phyloP scores from a whole-genome alignment of 352 stramenopile species.

The Phytophthora chlamydospora region DNA sequence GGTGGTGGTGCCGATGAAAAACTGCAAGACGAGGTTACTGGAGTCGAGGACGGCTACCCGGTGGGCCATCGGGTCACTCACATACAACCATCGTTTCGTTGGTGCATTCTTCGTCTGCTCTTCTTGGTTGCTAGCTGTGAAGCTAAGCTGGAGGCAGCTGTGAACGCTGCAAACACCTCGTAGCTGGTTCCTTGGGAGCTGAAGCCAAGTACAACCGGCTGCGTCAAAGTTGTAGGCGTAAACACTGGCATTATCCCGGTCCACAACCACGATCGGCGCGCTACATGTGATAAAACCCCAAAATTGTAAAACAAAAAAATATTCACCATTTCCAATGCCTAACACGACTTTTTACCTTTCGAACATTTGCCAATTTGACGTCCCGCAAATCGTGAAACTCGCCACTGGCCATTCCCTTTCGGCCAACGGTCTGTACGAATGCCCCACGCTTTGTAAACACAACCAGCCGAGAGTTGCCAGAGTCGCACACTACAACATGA shows the following conservation, averaged over 20 bases:
- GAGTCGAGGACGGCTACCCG: conserved; percentile 53
- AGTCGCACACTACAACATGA: conserved; percentile 68
- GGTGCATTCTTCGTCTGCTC: conserved; percentile 2
- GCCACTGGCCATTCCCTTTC: conserved; percentile 38
- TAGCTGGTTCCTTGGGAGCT: conserved; percentile 21
- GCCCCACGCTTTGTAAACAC: conserved; percentile 63
- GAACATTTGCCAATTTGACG: conserved; percentile 60
- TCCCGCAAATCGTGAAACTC: conserved; percentile 63
- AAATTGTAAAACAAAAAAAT: conserved; percentile 2
- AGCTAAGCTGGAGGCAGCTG: conserved; percentile 35
- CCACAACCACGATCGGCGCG: conserved; percentile 47
- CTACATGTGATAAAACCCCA: conserved; percentile 16
- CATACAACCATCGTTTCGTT: conserved; percentile 34
- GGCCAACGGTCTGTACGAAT: conserved; percentile 54
- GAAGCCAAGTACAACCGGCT: conserved; percentile 49
- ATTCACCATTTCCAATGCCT: background rate
- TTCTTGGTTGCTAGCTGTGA: conserved; percentile 8
- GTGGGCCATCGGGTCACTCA: conserved; percentile 64
- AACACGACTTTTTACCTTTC: conserved; percentile 46
- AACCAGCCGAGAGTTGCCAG: conserved; percentile 52
- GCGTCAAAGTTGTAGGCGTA: conserved; percentile 60
- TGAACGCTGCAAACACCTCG: conserved; percentile 38
- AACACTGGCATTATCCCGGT: conserved; percentile 59
- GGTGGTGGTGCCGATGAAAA: conserved; percentile 58
- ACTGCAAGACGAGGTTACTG: conserved; percentile 25